Base-by-base conservation (phyloP, 1,284 basidiomycete genomes). In the Naganishia cerealis region DNA sequence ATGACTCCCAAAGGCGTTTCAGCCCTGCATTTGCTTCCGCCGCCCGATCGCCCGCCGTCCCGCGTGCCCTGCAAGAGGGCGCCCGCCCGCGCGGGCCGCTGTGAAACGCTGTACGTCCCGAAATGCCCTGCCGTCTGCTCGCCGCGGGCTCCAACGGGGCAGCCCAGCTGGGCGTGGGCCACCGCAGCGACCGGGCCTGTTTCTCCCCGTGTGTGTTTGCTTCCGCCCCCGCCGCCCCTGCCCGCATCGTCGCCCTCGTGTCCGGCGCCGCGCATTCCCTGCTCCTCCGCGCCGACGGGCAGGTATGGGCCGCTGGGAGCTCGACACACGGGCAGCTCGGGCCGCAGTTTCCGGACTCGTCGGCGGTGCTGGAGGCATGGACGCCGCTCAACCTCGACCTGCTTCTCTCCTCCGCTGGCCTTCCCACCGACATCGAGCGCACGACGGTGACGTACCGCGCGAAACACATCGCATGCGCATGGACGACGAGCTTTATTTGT, bases 401-500 rank as follows among this genome's bases (percentile, higher is more conserved):
- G 10, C 40, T 62, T 2, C 43, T 65, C 3, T 9, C 43, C 29
- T 9, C 29, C 1, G 67, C 62, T 8, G 56, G 67, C 9, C 39
- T 69, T 18, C 29, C 48, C 74, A 4, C 84, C n/a, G n/a, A n/a
- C n/a, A n/a, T n/a, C 29, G 29, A 84, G 73, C 68, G 18, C 77
- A 81, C 55, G 42, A 67, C 29, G 71, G 71, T 2, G 68, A 66
- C 6, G 6, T 80, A 76, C 73, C 70, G 72, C 38, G 76, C 79
- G 0, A 72, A 73, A 12, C 72, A 73, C 38, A 73, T 92, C 50
- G 86, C 86, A 7, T 85, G 88, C 0, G 85, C 86, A 33, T 94
- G 92, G 91, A 90, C 93, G 76, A 91, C 91, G 8, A 87, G 86
- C 58, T 92, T 89, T 75, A 80, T 91, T 48, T 87, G 75, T 0